Evolutionary conservation across 257 asterid genomes (phyloP).

Genomic region (Capsicum baccatum): DNA sequence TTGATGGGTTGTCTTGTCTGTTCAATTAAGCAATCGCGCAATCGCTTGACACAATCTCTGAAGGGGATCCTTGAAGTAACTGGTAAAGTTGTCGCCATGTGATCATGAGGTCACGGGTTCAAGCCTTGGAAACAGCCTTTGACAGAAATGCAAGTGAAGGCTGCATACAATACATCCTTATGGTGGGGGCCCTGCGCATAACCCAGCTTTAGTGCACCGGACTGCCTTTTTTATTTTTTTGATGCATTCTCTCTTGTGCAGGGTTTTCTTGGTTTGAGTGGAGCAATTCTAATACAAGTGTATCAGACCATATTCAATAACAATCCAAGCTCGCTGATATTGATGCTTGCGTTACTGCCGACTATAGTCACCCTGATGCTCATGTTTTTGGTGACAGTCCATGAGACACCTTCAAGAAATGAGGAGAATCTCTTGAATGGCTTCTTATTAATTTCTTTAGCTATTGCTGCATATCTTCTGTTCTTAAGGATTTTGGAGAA

Average conservation of each 20-base stretch:
- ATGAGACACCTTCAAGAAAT: slow-evolving; percentile 39
- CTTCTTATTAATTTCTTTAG: slow-evolving; percentile 66
- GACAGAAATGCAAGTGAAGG: too few relatives aligned
- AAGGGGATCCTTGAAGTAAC: too few relatives aligned
- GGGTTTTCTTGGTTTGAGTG: slow-evolving; percentile 98
- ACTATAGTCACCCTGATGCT: slow-evolving; percentile 60
- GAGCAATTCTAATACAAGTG: slow-evolving; percentile 82
- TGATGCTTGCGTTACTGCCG: slow-evolving; percentile 79
- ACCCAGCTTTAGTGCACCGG: too few relatives aligned
- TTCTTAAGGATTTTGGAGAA: slow-evolving; percentile 60
- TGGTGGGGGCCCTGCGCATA: too few relatives aligned
- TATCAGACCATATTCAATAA: slow-evolving; percentile 70
- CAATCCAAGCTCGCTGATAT: slow-evolving; percentile 70
- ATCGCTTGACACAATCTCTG: not conserved
- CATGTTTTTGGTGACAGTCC: slow-evolving; percentile 70
- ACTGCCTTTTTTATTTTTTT: too few relatives aligned
- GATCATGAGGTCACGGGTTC: too few relatives aligned
- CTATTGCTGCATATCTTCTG: slow-evolving; percentile 69
- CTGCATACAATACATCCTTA: too few relatives aligned
- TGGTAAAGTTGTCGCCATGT: too few relatives aligned
- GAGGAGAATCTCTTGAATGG: slow-evolving; percentile 60
- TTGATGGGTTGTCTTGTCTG: not conserved
- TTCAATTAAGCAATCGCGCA: not conserved
- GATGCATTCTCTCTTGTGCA: slow-evolving; percentile 37
- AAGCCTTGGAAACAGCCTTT: too few relatives aligned